A percentile compares a stretch with the other conserved stretches of the same genome.
These are phyloP conservation scores for Lolium rigidum DNA, from an alignment of 176 grass and related monocot species.

Conservation along the genomic window DNA sequence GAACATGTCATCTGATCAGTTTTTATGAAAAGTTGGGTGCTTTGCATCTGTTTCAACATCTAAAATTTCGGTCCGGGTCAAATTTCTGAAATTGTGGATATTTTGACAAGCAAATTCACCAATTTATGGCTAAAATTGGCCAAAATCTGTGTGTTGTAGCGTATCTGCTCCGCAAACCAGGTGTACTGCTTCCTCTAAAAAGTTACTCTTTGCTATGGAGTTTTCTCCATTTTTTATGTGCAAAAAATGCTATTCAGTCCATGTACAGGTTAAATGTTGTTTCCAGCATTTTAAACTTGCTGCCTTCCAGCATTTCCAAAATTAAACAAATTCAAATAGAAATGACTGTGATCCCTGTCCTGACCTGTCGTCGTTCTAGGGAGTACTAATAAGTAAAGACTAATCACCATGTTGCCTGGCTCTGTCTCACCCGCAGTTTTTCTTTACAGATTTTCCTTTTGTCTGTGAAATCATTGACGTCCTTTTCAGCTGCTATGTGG, in stretches of 20 bases:
- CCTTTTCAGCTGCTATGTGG: not conserved
- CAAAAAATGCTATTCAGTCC: not conserved
- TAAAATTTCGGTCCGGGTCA: not conserved
- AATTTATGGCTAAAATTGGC: not conserved
- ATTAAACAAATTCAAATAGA: not conserved
- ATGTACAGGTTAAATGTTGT: not conserved
- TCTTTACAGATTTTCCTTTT: not conserved
- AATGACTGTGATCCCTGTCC: not conserved
- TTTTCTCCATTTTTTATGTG: not conserved
- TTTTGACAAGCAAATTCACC: not conserved
- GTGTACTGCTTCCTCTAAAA: not conserved
- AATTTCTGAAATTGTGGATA: not conserved
- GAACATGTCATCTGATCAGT: not conserved
- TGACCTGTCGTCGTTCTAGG: not conserved
- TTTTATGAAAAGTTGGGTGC: not conserved
- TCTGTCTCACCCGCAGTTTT: not conserved
- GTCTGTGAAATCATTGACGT: not conserved
- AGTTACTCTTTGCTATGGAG: not conserved
- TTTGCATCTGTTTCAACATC: not conserved
- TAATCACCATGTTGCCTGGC: not conserved
- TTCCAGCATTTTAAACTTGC: not conserved
- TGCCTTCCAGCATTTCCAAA: not conserved
- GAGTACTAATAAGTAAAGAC: not conserved
- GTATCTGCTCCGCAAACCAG: not conserved
- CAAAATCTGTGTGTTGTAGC: not conserved